Evolutionary conservation across 1,284 basidiomycete genomes (phyloP), one percentile per base, ranked within the genome.

Genomic region (Anthracocystis panici-leucophaei): DNA sequence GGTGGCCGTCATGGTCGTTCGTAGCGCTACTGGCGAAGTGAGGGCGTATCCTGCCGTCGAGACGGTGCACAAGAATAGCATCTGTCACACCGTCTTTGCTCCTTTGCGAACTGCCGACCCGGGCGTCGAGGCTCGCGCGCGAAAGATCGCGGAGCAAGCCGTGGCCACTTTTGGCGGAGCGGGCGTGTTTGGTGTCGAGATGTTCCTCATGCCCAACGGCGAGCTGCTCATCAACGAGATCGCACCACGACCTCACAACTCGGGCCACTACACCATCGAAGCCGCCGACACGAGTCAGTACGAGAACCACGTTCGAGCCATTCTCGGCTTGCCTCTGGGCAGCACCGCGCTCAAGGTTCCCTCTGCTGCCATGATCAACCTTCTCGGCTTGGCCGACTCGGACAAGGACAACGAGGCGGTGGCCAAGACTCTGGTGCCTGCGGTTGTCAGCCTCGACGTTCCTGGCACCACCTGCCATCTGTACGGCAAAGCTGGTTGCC

Each of bases 221-320:
- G 79, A 80, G 89, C 87, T 99, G 3, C 90, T 92, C 65, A 89
- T 99, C 77, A 99, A 99, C 86, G 97, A 99, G 87, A 97, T 99
- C 72, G 97, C 97, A 0, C 97, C 97, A n/a, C 90, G 97, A 23
- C 96, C 97, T 0, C 97, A 99, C 86, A 99, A 99, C 87, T 97
- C 95, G 10, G 96, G 96, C 0, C 97, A 99, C 86, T 97, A 98
- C 87, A 98, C 96, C n/a, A 98, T 99, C 83, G 96, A 98, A 87
- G 95, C 96, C 0, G 97, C 94, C 86, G 89, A 94, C 78, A 93
- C 94, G 3, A 97, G 94, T 14, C 97, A 99, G 87, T 99, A 95
- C 87, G 95, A 96, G 86, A 97, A 98, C 82, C 97, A 99, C 86
- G 91, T 99, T 42, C 93, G 95, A 35, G 93, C 95, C n/a, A 95